Conservation (phyloP, 441 rosid genomes). For the Jatropha multifida region DNA sequence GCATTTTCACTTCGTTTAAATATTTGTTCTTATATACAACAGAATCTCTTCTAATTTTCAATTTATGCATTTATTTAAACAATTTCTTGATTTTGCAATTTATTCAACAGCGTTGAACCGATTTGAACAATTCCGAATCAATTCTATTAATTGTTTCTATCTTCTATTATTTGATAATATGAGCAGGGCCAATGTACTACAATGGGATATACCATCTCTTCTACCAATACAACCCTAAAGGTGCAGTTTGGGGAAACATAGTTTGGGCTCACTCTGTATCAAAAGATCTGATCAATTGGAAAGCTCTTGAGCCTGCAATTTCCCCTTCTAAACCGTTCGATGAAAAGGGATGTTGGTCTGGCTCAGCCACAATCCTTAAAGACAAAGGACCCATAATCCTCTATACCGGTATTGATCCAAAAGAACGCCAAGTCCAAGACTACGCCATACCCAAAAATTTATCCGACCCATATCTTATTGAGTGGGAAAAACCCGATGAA, state of each 20-base stretch:
- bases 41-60: too few species aligned
- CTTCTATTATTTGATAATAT: neutral
- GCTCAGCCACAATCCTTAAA: conserved; percentile 67
- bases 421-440: conserved; percentile 56
- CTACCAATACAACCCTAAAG: conserved; percentile 37
- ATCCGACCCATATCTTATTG: conserved; percentile 73
- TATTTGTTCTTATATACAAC: neutral
- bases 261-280: conserved; percentile 97
- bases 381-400: conserved; percentile 53
- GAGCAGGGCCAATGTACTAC: conserved; percentile 33
- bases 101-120: too few species aligned
- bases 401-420: conserved; percentile 65
- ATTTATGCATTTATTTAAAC: too few species aligned
- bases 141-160: too few species aligned
- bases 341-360: conserved; percentile 82
- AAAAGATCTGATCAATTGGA: conserved; percentile 76
- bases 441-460: conserved; percentile 59
- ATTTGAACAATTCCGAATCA: too few species aligned
- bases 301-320: conserved; percentile 61
- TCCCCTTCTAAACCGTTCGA: conserved; percentile 73
- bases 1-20: neutral
- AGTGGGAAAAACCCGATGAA: conserved; percentile 70
- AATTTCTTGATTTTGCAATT: too few species aligned
- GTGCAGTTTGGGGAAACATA: conserved; percentile 93
- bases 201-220: conserved; percentile 65